Base-by-base conservation (phyloP, 73 alveolate species). In the Paramecium biaurelia region DNA sequence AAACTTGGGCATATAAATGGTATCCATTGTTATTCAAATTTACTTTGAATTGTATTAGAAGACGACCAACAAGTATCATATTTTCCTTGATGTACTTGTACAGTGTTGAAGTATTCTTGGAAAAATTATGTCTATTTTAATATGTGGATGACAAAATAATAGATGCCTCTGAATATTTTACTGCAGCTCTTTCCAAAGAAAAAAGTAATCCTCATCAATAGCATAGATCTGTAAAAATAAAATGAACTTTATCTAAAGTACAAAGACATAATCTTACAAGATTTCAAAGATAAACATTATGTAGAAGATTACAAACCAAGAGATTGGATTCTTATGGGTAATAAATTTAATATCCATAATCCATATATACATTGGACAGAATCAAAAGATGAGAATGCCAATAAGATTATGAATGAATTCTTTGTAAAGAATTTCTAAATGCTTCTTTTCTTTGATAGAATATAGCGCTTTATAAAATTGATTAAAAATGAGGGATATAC, bases 281-380 rank as follows among this genome's bases (percentile, higher is more conserved):
- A 79, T 45, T 42, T 43, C 49, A 10, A 79, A 45, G 74, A 41
- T 4, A 20, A 79, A 23, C 42, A 79, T 45, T 41, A 43, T 38
- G 47, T 38, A 2, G 47, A 38, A 10, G 47, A 38, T 7, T 38
- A 38, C 47, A 38, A 38, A 38, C 47, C 21, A 12, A 14, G 21
- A 41, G 90, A 79, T 30, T 43, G 76, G 74, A 45, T 79, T 1
- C 45, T 79, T 45, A 30, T 41, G 42, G 90, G 90, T 14, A 79
- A 79, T 79, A 79, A 79, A 79, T 79, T 79, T 34, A 79, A 79
- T 79, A 47, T 79, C 47, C 74, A 79, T 79, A 79, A 79, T 45
- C 90, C 90, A 24, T 79, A 79, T 38, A 43, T 79, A n/a, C 58
- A 47, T 47, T 47, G 58, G 58, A 47, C 58, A 47, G 58, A 47